Evolutionary conservation across 73 alveolate genomes (phyloP).

Genomic region (Paramecium sonneborni): DNA sequence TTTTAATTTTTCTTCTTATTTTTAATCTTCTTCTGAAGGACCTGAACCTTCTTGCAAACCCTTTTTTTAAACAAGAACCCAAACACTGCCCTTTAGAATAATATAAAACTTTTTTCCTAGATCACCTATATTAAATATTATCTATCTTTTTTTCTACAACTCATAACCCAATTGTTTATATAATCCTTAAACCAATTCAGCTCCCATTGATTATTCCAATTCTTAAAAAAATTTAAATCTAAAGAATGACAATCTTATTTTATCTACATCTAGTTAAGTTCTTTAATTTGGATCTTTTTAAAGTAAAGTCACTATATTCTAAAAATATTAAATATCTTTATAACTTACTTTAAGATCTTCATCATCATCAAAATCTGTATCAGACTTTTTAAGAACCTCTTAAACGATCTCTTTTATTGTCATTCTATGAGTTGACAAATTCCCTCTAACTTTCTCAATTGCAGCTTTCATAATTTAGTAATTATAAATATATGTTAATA

Average conservation of each 20-base stretch:
- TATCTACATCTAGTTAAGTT: conserved; percentile 32
- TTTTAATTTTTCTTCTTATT: neutral
- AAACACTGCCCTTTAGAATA: neutral
- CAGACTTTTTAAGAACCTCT: neutral
- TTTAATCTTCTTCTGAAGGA: neutral
- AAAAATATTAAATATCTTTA: neutral
- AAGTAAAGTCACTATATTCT: neutral
- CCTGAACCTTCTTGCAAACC: conserved; percentile 37
- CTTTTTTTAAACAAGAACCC: conserved; percentile 4
- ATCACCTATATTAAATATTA: conserved; percentile 18
- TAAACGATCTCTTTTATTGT: neutral
- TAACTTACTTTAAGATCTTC: neutral
- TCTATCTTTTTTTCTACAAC: neutral
- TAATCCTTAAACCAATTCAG: neutral
- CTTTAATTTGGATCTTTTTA: conserved; percentile 7
- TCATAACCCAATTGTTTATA: conserved; percentile 50
- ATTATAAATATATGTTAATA: neutral
- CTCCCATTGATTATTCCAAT: conserved; percentile 44
- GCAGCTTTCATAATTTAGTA: conserved; percentile 4
- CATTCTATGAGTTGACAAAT: neutral
- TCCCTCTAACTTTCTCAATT: neutral
- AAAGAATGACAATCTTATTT: conserved; percentile 41
- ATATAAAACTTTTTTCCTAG: conserved; percentile 37
- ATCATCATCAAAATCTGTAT: neutral
- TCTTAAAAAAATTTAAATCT: conserved; percentile 50